phyloP scores from a whole-genome alignment of 257 asterid species.

The Solanum rostratum region DNA sequence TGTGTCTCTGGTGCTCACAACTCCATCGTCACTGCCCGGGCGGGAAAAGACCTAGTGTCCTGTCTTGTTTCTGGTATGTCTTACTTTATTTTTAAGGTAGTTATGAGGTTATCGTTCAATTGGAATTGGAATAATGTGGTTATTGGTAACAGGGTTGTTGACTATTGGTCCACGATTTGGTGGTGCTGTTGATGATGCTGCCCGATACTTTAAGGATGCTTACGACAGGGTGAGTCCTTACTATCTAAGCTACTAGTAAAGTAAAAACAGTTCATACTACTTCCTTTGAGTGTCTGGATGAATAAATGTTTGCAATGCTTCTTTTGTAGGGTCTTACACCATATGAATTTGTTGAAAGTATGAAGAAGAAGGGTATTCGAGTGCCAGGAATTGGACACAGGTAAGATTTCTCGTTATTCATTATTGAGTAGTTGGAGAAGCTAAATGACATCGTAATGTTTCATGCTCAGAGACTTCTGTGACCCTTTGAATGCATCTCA shows the following conservation, averaged over 20 bases:
- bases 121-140: background rate
- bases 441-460: background rate
- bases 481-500: background rate
- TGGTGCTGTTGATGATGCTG: slow-evolving; percentile 99
- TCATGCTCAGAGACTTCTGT: background rate
- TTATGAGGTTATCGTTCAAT: background rate
- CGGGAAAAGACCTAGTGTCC: slow-evolving; percentile 96
- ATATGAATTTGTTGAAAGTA: slow-evolving; percentile 91
- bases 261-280: background rate
- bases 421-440: background rate
- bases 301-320: background rate
- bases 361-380: slow-evolving; percentile 98
- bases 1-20: slow-evolving; percentile 99
- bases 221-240: slow-evolving; percentile 57
- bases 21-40: slow-evolving; percentile 93
- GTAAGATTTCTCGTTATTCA: slow-evolving; percentile 15
- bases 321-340: slow-evolving; percentile 68
- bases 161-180: slow-evolving; percentile 99
- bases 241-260: background rate
- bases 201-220: slow-evolving; percentile 98
- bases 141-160: slow-evolving; percentile 55
- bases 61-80: slow-evolving; percentile 92
- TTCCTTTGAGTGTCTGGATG: background rate
- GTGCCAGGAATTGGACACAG: slow-evolving; percentile 99
- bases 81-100: background rate